phyloP scores from a whole-genome alignment of 164 flowering plant species.

The Liquidambar formosana region DNA sequence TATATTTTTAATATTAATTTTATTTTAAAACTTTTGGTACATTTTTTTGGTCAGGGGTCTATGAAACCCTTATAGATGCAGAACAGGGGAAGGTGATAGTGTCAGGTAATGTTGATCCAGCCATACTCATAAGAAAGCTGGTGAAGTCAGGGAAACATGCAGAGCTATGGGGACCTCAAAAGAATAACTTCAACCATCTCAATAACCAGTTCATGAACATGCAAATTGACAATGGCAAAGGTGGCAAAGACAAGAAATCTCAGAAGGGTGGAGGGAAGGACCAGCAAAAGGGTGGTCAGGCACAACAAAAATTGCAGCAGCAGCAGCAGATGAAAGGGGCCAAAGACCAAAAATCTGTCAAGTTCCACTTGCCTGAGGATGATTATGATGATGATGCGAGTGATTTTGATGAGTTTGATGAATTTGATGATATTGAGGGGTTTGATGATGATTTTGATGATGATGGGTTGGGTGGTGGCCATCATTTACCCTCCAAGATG shows the following conservation, averaged over 20 bases:
- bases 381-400: conserved; percentile 16
- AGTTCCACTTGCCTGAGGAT: conserved; percentile 36
- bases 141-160: conserved; percentile 67
- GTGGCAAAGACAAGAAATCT: conserved; percentile 27
- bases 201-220: conserved; percentile 47
- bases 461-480: conserved; percentile 29
- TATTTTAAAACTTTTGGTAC: not conserved
- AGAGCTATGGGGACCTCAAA: conserved; percentile 50
- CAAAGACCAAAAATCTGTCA: conserved; percentile 53
- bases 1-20: not conserved
- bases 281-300: conserved; percentile 31
- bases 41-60: conserved; percentile 44
- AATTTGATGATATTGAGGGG: conserved; percentile 34
- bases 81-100: conserved; percentile 70
- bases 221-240: conserved; percentile 33
- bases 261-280: conserved; percentile 31
- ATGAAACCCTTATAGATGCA: conserved; percentile 38
- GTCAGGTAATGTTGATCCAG: conserved; percentile 56
- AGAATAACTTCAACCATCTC: conserved; percentile 9
- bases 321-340: conserved; percentile 26
- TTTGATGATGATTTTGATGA: conserved; percentile 39
- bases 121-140: conserved; percentile 53
- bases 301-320: conserved; percentile 15
- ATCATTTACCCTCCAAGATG: conserved; percentile 19
- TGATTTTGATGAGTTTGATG: conserved; percentile 31